Evolutionary conservation across 768 basidiomycete genomes (phyloP).

Genomic region (Tylopilus rubrobrunneus): DNA sequence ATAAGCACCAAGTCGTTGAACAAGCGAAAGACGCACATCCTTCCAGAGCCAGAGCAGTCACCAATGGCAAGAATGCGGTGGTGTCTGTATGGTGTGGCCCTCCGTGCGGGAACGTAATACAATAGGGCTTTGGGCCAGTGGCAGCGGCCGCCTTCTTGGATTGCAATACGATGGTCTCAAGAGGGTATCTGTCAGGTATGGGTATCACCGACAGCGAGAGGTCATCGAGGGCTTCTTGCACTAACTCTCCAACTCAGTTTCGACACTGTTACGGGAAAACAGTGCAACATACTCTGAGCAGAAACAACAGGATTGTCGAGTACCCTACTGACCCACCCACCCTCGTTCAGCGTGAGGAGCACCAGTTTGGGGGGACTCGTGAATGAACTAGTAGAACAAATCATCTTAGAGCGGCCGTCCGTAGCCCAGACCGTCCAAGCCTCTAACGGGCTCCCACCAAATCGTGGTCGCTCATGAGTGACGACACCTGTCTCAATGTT

Average conservation of each 20-base stretch:
- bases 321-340: neutral
- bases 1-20: neutral
- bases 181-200: slow-evolving; percentile 25
- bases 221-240: neutral
- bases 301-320: neutral
- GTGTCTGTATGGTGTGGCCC: slow-evolving; percentile 50
- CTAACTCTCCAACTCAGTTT: neutral
- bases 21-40: slow-evolving; percentile 25
- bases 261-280: neutral
- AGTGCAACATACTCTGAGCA: neutral
- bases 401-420: neutral
- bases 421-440: neutral
- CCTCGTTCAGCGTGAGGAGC: neutral
- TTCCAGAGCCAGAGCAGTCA: slow-evolving; percentile 43
- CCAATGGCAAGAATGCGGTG: slow-evolving; percentile 36
- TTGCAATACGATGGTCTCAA: slow-evolving; percentile 49
- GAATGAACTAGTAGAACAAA: neutral
- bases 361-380: neutral
- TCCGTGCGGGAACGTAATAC: slow-evolving; percentile 52
- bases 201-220: neutral
- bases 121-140: neutral
- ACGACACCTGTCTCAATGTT: neutral
- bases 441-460: neutral
- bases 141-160: slow-evolving; percentile 11
- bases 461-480: neutral